These are phyloP conservation scores for Fraxinus latifolia DNA, from an alignment of 305 asterid species.

Conservation along the genomic window DNA sequence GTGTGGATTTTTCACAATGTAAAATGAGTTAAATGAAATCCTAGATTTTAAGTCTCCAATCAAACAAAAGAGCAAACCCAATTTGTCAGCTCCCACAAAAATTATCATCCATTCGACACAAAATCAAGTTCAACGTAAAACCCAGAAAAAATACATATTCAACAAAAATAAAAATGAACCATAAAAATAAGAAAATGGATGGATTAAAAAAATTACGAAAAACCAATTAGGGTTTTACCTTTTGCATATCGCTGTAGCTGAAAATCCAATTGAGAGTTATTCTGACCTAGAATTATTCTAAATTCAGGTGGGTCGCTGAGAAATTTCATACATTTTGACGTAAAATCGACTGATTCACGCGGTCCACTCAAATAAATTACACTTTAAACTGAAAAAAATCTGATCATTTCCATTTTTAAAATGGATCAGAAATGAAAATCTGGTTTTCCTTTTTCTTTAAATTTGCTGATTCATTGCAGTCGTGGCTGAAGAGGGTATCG, in stretches of 20 bases:
- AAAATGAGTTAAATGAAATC: background rate
- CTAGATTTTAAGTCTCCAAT: conserved; percentile 12
- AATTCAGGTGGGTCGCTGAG: conserved; percentile 12
- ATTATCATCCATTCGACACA: conserved; percentile 1
- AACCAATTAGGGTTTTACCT: conserved; percentile 40
- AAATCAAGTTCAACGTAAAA: background rate
- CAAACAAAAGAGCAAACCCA: background rate
- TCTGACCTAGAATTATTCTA: conserved; percentile 21
- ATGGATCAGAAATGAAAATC: conserved; percentile 21
- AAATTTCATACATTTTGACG: conserved; percentile 27
- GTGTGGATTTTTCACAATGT: conserved; percentile 1
- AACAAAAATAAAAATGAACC: background rate
- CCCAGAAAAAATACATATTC: background rate
- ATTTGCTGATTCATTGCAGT: conserved; percentile 12
- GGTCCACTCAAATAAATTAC: conserved; percentile 1
- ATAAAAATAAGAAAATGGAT: background rate
- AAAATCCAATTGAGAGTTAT: conserved; percentile 11
- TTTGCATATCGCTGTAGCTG: conserved; percentile 32
- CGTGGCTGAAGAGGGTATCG: conserved; percentile 23
- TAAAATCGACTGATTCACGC: conserved; percentile 22
- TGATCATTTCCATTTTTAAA: conserved; percentile 5
- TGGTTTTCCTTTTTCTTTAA: background rate
- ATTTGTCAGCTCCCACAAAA: background rate
- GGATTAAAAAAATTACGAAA: conserved; percentile 3
- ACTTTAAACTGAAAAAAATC: conserved; percentile 18